Conservation (phyloP, 140 eudicot genomes). For the Ambrosia hybrid region DNA sequence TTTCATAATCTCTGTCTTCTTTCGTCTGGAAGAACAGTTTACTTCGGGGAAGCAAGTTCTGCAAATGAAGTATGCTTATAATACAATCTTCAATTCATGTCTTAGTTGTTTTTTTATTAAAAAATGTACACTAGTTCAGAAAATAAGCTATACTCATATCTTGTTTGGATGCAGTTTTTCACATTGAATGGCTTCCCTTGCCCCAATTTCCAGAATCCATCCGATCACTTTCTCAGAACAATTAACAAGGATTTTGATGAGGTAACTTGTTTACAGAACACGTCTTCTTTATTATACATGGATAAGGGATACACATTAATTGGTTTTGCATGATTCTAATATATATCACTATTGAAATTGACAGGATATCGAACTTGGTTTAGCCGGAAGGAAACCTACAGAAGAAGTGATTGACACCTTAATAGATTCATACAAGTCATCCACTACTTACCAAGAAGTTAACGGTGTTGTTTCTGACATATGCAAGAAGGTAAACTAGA, state of each 20-base stretch:
- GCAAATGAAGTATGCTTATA: conserved; percentile 24
- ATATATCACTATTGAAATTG: conserved; percentile 4
- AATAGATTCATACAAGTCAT: conserved; percentile 32
- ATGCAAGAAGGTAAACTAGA: conserved; percentile 33
- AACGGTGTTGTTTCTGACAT: conserved; percentile 33
- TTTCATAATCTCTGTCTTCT: conserved; percentile 51
- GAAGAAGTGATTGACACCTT: conserved; percentile 34
- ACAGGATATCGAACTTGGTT: conserved; percentile 45
- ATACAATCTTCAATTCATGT: neutral
- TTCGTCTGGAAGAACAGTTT: conserved; percentile 41
- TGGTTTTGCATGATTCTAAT: no score
- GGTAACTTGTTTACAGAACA: conserved; percentile 21
- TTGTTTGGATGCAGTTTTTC: conserved; percentile 35
- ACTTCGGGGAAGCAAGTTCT: conserved; percentile 29
- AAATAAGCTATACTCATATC: neutral
- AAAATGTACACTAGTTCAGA: neutral
- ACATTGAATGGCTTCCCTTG: conserved; percentile 44
- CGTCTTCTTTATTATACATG: neutral
- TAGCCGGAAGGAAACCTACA: conserved; percentile 24
- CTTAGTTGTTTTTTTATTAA: neutral
- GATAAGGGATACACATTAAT: no score
- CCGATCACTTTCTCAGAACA: conserved; percentile 48
- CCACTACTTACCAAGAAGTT: conserved; percentile 26
- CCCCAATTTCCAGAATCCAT: conserved; percentile 41
- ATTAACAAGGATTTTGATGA: conserved; percentile 48